Evolutionary conservation across 768 basidiomycete species (phyloP), one percentile per base, ranked within the genome.

Genomic region (Coprinopsis strossmayeri): DNA sequence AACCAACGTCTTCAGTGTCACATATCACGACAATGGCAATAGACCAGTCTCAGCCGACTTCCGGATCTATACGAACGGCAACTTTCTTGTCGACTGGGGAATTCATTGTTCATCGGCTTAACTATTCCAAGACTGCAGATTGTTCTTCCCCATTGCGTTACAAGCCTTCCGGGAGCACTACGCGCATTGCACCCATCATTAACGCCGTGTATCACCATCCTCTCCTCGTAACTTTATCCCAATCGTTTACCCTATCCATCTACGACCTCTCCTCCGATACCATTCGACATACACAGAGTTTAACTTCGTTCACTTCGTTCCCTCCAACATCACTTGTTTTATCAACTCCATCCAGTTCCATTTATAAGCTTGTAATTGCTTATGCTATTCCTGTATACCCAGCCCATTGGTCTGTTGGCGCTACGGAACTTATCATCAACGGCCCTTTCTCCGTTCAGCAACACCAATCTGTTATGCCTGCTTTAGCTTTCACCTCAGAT

Each of bases 271-370:
- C 78, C 12, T 68, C 66, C 23, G 71, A 75, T 53, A 65, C 59
- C 7, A 69, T 81, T 41, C 66, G 62, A 9, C 81, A 76, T 54
- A 76, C 72, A 0, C 86, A 90, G 62, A 84, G 83, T 1, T 67
- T 91, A 15, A 77, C 74, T 26, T 86, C 87, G 1, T 90, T 85
- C 64, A 84, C 85, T 7, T 87, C 86, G 2, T 83, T 82, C 61
- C 85, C 86, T 1, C 89, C 90, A 1, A 78, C 81, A 2, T 90
- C 87, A 3, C 65, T 91, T n/a, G 78, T 89, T n/a, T 66, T 91
- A 39, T 87, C 88, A 20, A 70, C 74, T 20, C 77, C 78, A 20
- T 72, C 81, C 15, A 57, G 76, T 9, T 60, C 67, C 10, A 75
- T 68, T 24, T 91, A 86, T 67, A 90, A 83, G 59, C 73, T 91